Conservation (phyloP, 169 alveolate genomes). For the Babesia divergens region DNA sequence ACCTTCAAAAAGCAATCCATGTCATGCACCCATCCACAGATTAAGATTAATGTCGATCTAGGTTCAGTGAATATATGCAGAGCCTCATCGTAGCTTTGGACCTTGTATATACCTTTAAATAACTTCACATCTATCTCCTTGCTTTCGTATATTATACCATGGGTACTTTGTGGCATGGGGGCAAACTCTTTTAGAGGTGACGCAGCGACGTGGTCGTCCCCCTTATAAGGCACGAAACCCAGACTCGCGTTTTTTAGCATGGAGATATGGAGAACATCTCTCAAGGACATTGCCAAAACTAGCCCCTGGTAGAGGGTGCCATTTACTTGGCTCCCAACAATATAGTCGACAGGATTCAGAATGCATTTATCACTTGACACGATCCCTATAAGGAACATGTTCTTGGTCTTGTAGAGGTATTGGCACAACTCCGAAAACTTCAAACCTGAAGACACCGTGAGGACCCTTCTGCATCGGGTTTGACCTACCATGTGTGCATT, state of each 20-base stretch:
- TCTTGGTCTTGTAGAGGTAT: conserved; percentile 63
- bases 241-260: conserved; percentile 47
- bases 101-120: conserved; percentile 27
- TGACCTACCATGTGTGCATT: conserved; percentile 34
- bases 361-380: conserved; percentile 62
- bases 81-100: conserved; percentile 29
- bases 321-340: conserved; percentile 60
- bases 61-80: background rate
- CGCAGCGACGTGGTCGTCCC: background rate
- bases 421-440: conserved; percentile 63
- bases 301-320: conserved; percentile 57
- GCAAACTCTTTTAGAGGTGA: background rate
- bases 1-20: conserved; percentile 60
- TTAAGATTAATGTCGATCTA: conserved; percentile 47
- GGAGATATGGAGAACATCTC: conserved; percentile 63
- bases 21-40: conserved; percentile 76
- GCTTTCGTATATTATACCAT: background rate
- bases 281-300: conserved; percentile 67
- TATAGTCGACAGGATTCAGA: conserved; percentile 67
- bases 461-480: background rate
- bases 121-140: background rate
- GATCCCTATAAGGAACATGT: conserved; percentile 73
- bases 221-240: conserved; percentile 47
- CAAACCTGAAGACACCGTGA: conserved; percentile 11
- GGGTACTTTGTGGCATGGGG: conserved; percentile 14